Evolutionary conservation across 257 asterid genomes (phyloP).

Genomic region (Solanum peruvianum): DNA sequence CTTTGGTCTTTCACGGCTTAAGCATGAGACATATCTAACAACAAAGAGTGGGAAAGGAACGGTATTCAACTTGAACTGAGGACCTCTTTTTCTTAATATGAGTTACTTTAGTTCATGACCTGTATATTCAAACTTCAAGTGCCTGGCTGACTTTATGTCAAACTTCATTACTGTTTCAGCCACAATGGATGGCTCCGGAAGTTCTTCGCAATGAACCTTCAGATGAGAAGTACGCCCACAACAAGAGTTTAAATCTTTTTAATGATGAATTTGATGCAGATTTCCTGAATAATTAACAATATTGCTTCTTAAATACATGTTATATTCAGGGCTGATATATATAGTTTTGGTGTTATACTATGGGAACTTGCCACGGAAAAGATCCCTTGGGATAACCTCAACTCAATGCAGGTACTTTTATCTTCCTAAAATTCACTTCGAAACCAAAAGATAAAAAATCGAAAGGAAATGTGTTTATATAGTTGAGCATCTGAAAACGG

Average conservation of each 20-base stretch:
- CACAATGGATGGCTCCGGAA: constrained; percentile 99
- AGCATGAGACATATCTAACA: constrained; percentile 73
- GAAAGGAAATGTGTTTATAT: background rate
- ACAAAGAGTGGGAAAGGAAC: constrained; percentile 94
- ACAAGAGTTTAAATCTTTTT: background rate
- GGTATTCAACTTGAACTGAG: constrained; percentile 28
- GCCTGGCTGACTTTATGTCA: background rate
- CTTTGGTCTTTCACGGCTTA: constrained; percentile 92
- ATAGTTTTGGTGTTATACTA: constrained; percentile 81
- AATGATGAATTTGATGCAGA: background rate
- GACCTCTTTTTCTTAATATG: background rate
- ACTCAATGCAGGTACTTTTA: constrained; percentile 72
- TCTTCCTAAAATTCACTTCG: background rate
- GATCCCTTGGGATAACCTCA: constrained; percentile 92
- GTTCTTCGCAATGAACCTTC: constrained; percentile 91
- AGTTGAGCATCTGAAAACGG: background rate
- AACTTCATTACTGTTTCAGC: constrained; percentile 36
- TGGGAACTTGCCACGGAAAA: constrained; percentile 92
- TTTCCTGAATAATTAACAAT: background rate
- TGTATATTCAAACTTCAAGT: background rate
- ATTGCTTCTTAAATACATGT: constrained; percentile 10
- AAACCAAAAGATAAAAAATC: background rate
- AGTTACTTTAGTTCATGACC: background rate
- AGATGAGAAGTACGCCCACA: constrained; percentile 70
- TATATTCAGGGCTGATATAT: constrained; percentile 62